phyloP scores from a whole-genome alignment of 768 basidiomycete species.

The Floccularia luteovirens region DNA sequence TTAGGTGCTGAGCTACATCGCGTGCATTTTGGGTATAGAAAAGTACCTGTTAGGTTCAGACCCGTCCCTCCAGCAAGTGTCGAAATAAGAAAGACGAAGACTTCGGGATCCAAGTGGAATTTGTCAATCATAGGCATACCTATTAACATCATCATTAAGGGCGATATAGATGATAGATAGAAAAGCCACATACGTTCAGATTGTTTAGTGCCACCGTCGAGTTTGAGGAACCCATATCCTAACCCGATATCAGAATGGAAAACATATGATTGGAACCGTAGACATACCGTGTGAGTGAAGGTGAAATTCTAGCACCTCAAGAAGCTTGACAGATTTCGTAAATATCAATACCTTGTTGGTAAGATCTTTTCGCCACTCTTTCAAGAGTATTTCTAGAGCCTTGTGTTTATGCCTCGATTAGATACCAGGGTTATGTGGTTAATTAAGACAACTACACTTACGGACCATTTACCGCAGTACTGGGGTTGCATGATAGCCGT shows the following conservation, averaged over 20 bases:
- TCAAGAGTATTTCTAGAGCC: slow-evolving; percentile 62
- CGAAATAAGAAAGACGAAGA: slow-evolving; percentile 83
- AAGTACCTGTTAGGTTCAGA: slow-evolving; percentile 63
- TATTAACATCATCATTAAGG: slow-evolving; percentile 16
- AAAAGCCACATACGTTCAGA: slow-evolving; percentile 46
- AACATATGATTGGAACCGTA: background rate
- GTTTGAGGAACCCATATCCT: slow-evolving; percentile 59
- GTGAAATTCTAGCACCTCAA: slow-evolving; percentile 80
- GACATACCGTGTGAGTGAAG: slow-evolving; percentile 40
- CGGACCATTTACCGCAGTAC: slow-evolving; percentile 83
- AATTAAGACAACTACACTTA: slow-evolving; percentile 22
- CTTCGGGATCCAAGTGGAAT: slow-evolving; percentile 67
- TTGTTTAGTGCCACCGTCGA: slow-evolving; percentile 75
- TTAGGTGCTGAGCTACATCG: background rate
- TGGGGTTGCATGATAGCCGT: slow-evolving; percentile 54
- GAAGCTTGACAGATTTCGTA: slow-evolving; percentile 85
- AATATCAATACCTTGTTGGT: slow-evolving; percentile 90
- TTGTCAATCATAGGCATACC: slow-evolving; percentile 83
- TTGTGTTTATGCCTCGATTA: no score
- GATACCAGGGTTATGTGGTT: background rate
- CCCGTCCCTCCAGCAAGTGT: slow-evolving; percentile 91
- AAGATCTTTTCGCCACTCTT: slow-evolving; percentile 54
- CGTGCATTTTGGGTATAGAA: background rate
- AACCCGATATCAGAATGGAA: slow-evolving; percentile 1
- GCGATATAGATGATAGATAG: background rate